Percentiles rank a stretch among this genome's conserved stretches.
phyloP scores from a whole-genome alignment of 2,329 filamentous ascomycete species.

The Macroventuria anomochaeta region DNA sequence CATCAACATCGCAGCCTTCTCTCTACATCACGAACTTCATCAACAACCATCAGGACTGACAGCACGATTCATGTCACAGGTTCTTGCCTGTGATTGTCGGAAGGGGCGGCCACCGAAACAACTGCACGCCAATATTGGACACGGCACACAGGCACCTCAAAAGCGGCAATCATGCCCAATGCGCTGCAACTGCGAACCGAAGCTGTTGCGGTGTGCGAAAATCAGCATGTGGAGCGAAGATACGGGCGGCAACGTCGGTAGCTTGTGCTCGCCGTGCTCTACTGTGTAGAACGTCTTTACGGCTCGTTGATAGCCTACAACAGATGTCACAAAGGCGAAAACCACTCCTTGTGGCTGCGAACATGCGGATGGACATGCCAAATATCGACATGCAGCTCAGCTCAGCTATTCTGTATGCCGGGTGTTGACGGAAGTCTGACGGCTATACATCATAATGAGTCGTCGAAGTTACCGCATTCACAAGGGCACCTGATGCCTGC shows the following conservation, averaged over 20 bases:
- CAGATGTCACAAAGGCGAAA: neutral
- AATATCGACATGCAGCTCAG: neutral
- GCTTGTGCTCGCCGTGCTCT: neutral
- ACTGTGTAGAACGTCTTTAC: no score
- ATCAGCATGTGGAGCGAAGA: slow-evolving; percentile 24
- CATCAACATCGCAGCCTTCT: neutral
- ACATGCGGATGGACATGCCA: neutral
- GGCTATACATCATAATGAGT: slow-evolving; percentile 9
- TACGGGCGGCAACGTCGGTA: slow-evolving; percentile 10
- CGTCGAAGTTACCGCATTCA: neutral
- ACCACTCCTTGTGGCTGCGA: neutral
- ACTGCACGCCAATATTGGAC: slow-evolving; percentile 45
- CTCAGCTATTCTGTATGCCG: neutral
- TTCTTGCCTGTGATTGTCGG: slow-evolving; percentile 26
- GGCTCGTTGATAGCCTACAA: neutral
- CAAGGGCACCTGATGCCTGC: neutral
- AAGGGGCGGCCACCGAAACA: slow-evolving; percentile 31
- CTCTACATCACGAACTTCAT: neutral
- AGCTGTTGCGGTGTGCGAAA: slow-evolving; percentile 27
- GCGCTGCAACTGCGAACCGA: slow-evolving; percentile 31
- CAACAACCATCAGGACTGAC: slow-evolving; percentile 1
- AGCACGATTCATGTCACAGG: slow-evolving; percentile 15
- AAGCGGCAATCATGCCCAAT: slow-evolving; percentile 40
- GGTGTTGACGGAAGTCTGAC: neutral
- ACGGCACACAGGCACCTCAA: slow-evolving; percentile 41